Conservation (phyloP, 192 early-diverging fungal species). For the Coemansia sp. region DNA sequence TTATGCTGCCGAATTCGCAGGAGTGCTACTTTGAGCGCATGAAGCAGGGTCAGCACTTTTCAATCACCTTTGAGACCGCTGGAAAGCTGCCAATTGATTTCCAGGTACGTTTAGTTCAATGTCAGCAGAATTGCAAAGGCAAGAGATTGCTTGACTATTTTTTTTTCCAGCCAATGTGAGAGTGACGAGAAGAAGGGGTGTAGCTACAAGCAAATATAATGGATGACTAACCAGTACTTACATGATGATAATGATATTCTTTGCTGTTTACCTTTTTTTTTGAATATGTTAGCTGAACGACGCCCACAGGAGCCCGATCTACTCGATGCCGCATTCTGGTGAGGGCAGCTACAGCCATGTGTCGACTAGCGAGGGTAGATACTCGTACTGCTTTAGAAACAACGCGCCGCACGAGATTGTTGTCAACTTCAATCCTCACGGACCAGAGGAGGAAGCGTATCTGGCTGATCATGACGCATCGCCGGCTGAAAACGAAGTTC, state of each 20-base stretch:
- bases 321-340: constrained; percentile 44
- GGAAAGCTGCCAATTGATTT: constrained; percentile 51
- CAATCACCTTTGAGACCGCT: constrained; percentile 52
- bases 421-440: constrained; percentile 53
- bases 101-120: constrained; percentile 13
- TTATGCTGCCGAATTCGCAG: constrained; percentile 43
- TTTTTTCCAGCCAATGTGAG: too few species aligned
- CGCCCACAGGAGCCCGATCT: constrained; percentile 29
- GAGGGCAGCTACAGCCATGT: constrained; percentile 46
- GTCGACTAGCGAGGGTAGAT: constrained; percentile 37
- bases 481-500: constrained; percentile 44
- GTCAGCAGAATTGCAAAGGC: neutral
- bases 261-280: neutral
- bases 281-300: constrained; percentile 37
- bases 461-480: constrained; percentile 34
- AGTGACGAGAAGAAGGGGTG: too few species aligned
- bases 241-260: too few species aligned
- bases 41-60: constrained; percentile 43
- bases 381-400: constrained; percentile 51
- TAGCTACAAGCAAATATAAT: too few species aligned
- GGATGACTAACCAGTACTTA: too few species aligned
- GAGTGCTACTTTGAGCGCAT: constrained; percentile 54
- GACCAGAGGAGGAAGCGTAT: constrained; percentile 43
- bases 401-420: constrained; percentile 49
- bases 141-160: too few species aligned